A percentile compares a stretch with the other conserved stretches of the same genome.
phyloP scores from a whole-genome alignment of 225 moss, liverwort and hornwort genomes.

The Lunularia cruciata region DNA sequence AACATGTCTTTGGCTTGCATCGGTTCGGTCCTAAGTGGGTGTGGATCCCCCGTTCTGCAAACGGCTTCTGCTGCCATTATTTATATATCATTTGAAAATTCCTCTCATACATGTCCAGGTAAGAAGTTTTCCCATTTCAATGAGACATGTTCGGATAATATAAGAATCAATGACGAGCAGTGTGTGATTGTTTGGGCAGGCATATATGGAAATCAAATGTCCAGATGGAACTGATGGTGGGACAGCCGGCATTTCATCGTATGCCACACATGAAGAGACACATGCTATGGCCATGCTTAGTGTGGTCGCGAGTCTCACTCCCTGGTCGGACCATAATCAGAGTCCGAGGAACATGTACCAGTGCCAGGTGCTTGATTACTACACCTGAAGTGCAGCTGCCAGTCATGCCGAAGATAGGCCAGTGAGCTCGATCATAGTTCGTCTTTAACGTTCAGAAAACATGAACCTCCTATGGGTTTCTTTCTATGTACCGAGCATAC shows the following conservation, averaged over 20 bases:
- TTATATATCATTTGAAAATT: too few species aligned
- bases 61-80: background rate
- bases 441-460: background rate
- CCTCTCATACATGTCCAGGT: background rate
- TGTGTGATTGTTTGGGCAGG: conserved; percentile 40
- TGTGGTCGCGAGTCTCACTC: conserved; percentile 94
- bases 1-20: too few species aligned
- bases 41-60: too few species aligned
- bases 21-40: too few species aligned
- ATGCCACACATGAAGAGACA: conserved; percentile 76
- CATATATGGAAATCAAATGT: conserved; percentile 95
- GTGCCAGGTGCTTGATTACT: conserved; percentile 64
- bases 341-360: conserved; percentile 99
- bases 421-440: background rate
- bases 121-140: background rate
- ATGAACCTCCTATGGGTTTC: too few species aligned
- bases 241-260: conserved; percentile 43
- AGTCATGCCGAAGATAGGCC: background rate
- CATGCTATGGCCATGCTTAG: conserved; percentile 78
- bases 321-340: conserved; percentile 99
- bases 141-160: background rate
- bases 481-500: too few species aligned
- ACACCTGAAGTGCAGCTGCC: background rate
- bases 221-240: conserved; percentile 73
- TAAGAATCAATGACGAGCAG: background rate